Evolutionary conservation across 2,329 filamentous ascomycete species (phyloP), one percentile per base, ranked within the genome.

Genomic region (Xylariaceae sp.): DNA sequence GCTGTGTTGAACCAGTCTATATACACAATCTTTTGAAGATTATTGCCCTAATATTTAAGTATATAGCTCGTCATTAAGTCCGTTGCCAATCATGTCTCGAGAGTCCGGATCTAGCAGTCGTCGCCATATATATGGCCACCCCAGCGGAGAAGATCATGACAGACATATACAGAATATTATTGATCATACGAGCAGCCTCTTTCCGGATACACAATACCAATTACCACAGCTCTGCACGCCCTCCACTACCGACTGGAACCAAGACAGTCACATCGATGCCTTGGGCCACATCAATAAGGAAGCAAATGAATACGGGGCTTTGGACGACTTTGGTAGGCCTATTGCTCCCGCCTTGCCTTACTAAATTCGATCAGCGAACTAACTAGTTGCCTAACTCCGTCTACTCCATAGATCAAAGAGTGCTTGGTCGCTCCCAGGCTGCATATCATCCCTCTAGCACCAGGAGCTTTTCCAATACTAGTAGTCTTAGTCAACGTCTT

Each of bases 261-360:
- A 46, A 43, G 56, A 45, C 36, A n/a, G 24, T 14, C 46, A 57
- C 14, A 19, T 26, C 5, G 40, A 45, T 21, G 59, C 41, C 24
- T 26, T 49, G n/a, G 24, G 44, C 23, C 37, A 28, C 6, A 39
- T 51, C 6, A 19, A 37, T 12, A 21, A 56, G 16, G 23, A 39
- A 29, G 19, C 14, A 17, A 29, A 44, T 24, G 58, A 58, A 40
- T 64, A 62, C 11, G 37, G 29, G 4, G 51, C 56, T 2, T 54
- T 71, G 1, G 71, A 71, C 44, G 65, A 69, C 24, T 71, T 71
- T 40, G 69, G 69, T 72, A 60, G 52, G 67, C 26, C n/a, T 17
- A 6, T 7, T 37, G 4, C 14, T 40, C 41, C 5, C 3, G 14
- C 21, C 11, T 21, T n/a, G 7, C 7, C n/a, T 31, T 14, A 12